phyloP scores from a whole-genome alignment of 2,329 filamentous ascomycete species.

The Fusarium sp. region DNA sequence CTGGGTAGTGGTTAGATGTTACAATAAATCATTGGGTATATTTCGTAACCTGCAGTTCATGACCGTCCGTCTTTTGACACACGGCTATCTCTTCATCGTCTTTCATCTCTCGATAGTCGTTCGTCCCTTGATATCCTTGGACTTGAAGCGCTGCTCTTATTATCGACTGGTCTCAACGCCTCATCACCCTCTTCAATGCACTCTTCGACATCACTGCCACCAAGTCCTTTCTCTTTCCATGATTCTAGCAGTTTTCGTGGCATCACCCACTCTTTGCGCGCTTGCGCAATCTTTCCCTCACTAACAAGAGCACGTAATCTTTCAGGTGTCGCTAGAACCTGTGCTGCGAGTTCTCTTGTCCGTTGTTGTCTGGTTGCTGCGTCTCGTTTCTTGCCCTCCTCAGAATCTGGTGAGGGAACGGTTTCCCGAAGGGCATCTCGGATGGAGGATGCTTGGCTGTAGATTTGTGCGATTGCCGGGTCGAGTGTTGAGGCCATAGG shows the following conservation, averaged over 20 bases:
- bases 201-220: slow-evolving; percentile 63
- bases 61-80: slow-evolving; percentile 29
- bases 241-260: slow-evolving; percentile 60
- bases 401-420: slow-evolving; percentile 58
- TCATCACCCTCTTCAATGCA: slow-evolving; percentile 66
- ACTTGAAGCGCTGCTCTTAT: slow-evolving; percentile 28
- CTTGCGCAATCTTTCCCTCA: slow-evolving; percentile 69
- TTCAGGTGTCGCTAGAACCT: slow-evolving; percentile 70
- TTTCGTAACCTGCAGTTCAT: slow-evolving; percentile 26
- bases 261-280: slow-evolving; percentile 65
- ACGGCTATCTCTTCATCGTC: slow-evolving; percentile 30
- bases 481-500: slow-evolving; percentile 78
- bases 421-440: slow-evolving; percentile 60
- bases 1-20: background rate
- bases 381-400: slow-evolving; percentile 48
- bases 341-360: slow-evolving; percentile 67
- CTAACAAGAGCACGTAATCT: slow-evolving; percentile 66
- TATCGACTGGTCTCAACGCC: slow-evolving; percentile 48
- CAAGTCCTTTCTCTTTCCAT: slow-evolving; percentile 66
- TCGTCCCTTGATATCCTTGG: slow-evolving; percentile 36
- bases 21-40: slow-evolving; percentile 35
- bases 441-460: slow-evolving; percentile 67
- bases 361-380: slow-evolving; percentile 48
- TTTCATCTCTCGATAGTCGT: slow-evolving; percentile 29
- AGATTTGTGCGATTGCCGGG: slow-evolving; percentile 79